Conservation (phyloP, 163 green algal species). For the Chlorella variabilis region DNA sequence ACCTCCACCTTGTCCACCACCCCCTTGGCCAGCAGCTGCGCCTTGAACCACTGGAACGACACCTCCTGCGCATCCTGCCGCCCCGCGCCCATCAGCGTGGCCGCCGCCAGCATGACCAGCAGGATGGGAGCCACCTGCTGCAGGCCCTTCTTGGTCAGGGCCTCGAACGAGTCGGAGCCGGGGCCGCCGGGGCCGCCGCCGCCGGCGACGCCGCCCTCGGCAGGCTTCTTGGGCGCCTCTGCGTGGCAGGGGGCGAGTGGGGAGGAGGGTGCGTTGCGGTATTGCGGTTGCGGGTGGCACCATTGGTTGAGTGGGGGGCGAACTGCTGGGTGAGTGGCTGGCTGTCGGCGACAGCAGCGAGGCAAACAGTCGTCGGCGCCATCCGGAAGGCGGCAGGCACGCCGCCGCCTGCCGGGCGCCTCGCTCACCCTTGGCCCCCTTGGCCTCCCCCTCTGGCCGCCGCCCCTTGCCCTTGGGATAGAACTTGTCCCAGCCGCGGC, state of each 20-base stretch:
- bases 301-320: too few species aligned
- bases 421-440: constrained; percentile 26
- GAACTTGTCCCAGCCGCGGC: constrained; percentile 52
- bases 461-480: constrained; percentile 91
- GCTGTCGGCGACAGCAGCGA: too few species aligned
- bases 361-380: not conserved
- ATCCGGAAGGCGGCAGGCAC: too few species aligned
- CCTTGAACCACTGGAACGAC: constrained; percentile 89
- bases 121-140: constrained; percentile 39
- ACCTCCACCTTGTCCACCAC: constrained; percentile 93
- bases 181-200: constrained; percentile 8
- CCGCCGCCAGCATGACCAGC: constrained; percentile 34
- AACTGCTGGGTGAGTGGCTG: too few species aligned
- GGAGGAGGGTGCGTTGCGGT: too few species aligned
- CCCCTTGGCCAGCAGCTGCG: constrained; percentile 83
- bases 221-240: constrained; percentile 25
- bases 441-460: constrained; percentile 65
- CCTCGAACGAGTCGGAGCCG: not conserved
- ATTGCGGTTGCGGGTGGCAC: too few species aligned
- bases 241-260: not conserved
- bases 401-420: too few species aligned
- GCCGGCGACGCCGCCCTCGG: constrained; percentile 16
- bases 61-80: constrained; percentile 73
- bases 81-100: constrained; percentile 40
- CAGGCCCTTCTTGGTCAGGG: constrained; percentile 29